Percentiles rank a stretch among this genome's conserved stretches.
phyloP scores from a whole-genome alignment of 2,329 filamentous ascomycete species.

The Neopestalotiopsis rosae region DNA sequence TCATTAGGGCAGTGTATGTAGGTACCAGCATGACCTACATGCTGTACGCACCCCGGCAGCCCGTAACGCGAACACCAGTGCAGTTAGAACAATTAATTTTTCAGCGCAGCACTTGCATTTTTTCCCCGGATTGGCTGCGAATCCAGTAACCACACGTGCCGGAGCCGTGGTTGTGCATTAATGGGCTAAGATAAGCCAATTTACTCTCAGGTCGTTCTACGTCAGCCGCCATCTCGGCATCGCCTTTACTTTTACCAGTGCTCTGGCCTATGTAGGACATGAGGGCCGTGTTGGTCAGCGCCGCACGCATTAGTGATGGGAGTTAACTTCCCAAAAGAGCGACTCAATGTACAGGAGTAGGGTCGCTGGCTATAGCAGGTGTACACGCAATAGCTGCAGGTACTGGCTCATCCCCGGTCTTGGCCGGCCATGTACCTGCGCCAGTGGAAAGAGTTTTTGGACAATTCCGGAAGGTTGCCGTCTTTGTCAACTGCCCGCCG shows the following conservation, averaged over 20 bases:
- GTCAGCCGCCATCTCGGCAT: slow-evolving; percentile 18
- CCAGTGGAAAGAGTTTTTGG: background rate
- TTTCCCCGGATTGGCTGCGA: background rate
- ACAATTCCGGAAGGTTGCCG: slow-evolving; percentile 14
- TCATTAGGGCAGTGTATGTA: background rate
- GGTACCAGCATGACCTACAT: background rate
- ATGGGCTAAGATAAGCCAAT: slow-evolving; percentile 17
- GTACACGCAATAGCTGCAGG: background rate
- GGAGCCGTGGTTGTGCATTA: background rate
- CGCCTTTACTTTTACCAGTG: slow-evolving; percentile 2
- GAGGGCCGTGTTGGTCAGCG: slow-evolving; percentile 9
- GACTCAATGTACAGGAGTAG: background rate
- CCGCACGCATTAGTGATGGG: slow-evolving; percentile 5
- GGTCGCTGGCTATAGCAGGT: background rate
- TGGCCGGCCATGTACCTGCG: background rate
- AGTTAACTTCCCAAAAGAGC: slow-evolving; percentile 17
- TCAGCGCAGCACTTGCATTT: background rate
- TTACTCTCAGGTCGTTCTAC: slow-evolving; percentile 5
- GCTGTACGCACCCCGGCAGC: background rate
- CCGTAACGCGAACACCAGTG: background rate
- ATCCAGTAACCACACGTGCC: background rate
- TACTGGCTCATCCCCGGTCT: background rate
- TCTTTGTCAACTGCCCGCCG: background rate
- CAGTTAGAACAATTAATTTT: background rate
- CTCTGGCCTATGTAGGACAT: slow-evolving; percentile 16